Evolutionary conservation across 2,329 filamentous ascomycete genomes (phyloP).

Genomic region (Hirsutella minnesotensis): DNA sequence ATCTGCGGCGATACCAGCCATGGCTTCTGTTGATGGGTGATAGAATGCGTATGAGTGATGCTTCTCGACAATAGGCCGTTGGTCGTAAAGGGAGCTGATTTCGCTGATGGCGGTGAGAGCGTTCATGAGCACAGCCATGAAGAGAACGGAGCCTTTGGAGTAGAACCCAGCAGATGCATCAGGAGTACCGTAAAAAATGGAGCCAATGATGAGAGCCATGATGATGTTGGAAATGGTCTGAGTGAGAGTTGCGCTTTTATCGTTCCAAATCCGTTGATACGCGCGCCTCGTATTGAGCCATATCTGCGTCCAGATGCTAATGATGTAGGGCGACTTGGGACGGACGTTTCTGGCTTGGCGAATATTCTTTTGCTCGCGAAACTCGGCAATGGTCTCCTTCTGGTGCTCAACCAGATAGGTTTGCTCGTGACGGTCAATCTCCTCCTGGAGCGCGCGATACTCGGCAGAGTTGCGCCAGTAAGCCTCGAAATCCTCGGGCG

Average conservation of each 20-base stretch:
- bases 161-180: conserved; percentile 39
- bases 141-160: conserved; percentile 42
- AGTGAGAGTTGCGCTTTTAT: conserved; percentile 34
- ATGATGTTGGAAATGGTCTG: conserved; percentile 35
- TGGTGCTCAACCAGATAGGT: conserved; percentile 30
- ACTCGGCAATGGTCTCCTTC: conserved; percentile 22
- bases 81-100: conserved; percentile 30
- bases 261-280: conserved; percentile 39
- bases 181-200: conserved; percentile 43
- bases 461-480: conserved; percentile 34
- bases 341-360: conserved; percentile 41
- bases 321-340: conserved; percentile 43
- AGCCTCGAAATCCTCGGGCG: conserved; percentile 54
- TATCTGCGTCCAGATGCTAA: conserved; percentile 43
- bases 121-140: conserved; percentile 49
- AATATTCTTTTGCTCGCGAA: conserved; percentile 35
- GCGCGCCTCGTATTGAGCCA: conserved; percentile 36
- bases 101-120: conserved; percentile 46
- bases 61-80: conserved; percentile 37
- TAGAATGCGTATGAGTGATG: conserved; percentile 38
- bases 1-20: conserved; percentile 41
- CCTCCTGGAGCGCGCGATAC: conserved; percentile 25
- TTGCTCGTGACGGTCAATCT: conserved; percentile 39
- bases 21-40: conserved; percentile 39
- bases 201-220: conserved; percentile 49